Base-by-base conservation (phyloP, 192 early-diverging fungal genomes). In the Linnemannia exigua region DNA sequence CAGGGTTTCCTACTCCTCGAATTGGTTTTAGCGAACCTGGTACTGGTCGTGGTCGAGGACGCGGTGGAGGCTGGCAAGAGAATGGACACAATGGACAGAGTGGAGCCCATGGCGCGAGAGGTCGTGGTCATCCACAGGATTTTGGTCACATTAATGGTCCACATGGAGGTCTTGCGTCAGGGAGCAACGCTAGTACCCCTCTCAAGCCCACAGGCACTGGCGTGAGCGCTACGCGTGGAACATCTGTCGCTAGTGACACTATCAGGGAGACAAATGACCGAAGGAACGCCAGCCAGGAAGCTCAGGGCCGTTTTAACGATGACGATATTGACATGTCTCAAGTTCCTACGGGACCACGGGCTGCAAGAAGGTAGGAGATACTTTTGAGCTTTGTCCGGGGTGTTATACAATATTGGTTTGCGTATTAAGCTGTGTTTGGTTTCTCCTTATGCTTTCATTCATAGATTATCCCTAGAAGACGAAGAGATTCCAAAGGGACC, bases 241-340 rank as follows among this genome's bases (percentile, higher is more conserved):
- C 66, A 22, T 58, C 48, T 22, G 69, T 41, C 17, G 6, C 52
- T 31, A 8, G 41, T 33, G 36, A 48, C 28, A 67, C 35, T 35
- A 15, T 47, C 7, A 28, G 25, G 17, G 58, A 33, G 44, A 14
- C 46, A 28, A 63, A 33, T 35, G 28, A 20, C 35, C 75, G 38
- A 0, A 63, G 37, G 11, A 35, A 52, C 7, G 7, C 22, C 4
- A 22, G 35, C 16, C 19, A 58, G 14, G 52, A 44, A 20, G 17
- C 67, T 0, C 28, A 36, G n/a, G 46, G 68, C 36, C 72, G 82
- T 66, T 79, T 71, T 72, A 77, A 79, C 12, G 77, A 86, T 48
- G 69, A 75, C 61, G 77, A 86, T 14, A 75, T 79, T 61, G 84
- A 86, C 54, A 86, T 86, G 84, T 80, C 78, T n/a, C 74, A 80